Conservation (phyloP, 2,329 filamentous ascomycete genomes). For the Fusarium pseudonygamai region DNA sequence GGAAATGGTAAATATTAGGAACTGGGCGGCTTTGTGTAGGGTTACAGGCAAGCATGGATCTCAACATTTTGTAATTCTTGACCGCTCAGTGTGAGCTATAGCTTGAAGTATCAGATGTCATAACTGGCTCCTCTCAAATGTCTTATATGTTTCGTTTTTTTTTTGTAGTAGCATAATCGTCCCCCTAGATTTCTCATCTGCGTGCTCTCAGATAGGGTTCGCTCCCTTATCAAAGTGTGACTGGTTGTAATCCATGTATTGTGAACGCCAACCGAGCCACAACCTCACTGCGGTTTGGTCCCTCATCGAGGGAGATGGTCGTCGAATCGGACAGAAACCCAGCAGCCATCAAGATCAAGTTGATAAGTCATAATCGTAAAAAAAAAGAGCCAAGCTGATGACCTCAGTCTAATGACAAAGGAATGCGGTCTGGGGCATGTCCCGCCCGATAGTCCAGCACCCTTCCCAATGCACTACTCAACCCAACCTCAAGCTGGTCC, state of each 20-base stretch:
- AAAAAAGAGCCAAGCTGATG: conserved; percentile 1
- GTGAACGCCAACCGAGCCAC: conserved; percentile 10
- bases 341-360: not conserved
- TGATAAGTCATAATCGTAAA: not conserved
- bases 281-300: not conserved
- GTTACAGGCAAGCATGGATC: too few relatives aligned
- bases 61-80: not conserved
- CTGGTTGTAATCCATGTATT: not conserved
- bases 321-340: not conserved
- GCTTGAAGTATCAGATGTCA: too few relatives aligned
- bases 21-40: not conserved
- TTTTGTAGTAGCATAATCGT: not conserved
- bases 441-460: not conserved
- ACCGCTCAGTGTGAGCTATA: not conserved
- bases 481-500: conserved; percentile 6
- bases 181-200: not conserved
- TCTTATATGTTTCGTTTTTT: not conserved
- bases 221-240: conserved; percentile 6
- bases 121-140: not conserved
- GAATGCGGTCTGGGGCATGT: conserved; percentile 13
- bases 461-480: not conserved
- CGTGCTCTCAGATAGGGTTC: conserved; percentile 15
- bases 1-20: not conserved
- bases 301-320: not conserved
- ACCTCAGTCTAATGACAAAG: conserved; percentile 10